Evolutionary conservation across 352 stramenopile species (phyloP).

Genomic region (Phytopythium ostracodes): DNA sequence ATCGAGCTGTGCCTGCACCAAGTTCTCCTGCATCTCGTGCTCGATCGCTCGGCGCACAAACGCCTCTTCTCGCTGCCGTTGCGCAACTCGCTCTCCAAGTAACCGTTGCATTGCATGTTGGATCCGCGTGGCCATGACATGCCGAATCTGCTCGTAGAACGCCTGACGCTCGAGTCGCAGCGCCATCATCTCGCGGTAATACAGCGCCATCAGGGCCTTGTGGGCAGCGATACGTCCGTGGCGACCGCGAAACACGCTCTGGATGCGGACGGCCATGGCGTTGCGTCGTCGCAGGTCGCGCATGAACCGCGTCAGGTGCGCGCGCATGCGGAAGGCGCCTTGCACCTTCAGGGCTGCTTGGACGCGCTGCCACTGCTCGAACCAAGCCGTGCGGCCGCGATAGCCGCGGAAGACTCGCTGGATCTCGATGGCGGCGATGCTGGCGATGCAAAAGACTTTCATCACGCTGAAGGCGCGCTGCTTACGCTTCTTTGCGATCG

Average conservation of each 20-base stretch:
- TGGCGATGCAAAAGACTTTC: slow-evolving; percentile 35
- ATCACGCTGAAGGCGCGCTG: slow-evolving; percentile 33
- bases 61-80: slow-evolving; percentile 22
- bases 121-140: slow-evolving; percentile 37
- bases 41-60: slow-evolving; percentile 23
- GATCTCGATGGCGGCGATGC: slow-evolving; percentile 57
- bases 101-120: slow-evolving; percentile 39
- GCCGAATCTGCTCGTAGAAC: slow-evolving; percentile 35
- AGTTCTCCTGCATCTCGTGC: slow-evolving; percentile 37
- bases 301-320: slow-evolving; percentile 46
- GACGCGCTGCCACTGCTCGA: slow-evolving; percentile 25
- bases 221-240: slow-evolving; percentile 35
- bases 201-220: slow-evolving; percentile 34
- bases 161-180: slow-evolving; percentile 47
- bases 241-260: slow-evolving; percentile 60
- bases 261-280: slow-evolving; percentile 48
- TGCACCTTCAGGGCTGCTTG: slow-evolving; percentile 56
- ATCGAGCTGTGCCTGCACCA: slow-evolving; percentile 25
- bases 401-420: slow-evolving; percentile 55
- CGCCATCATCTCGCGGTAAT: slow-evolving; percentile 50
- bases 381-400: slow-evolving; percentile 26
- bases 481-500: slow-evolving; percentile 12
- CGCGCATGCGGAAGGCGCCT: slow-evolving; percentile 60
- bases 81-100: slow-evolving; percentile 18
- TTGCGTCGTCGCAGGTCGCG: slow-evolving; percentile 34